Evolutionary conservation across 1,284 basidiomycete species (phyloP).

Genomic region (Ustanciosporium gigantosporum): DNA sequence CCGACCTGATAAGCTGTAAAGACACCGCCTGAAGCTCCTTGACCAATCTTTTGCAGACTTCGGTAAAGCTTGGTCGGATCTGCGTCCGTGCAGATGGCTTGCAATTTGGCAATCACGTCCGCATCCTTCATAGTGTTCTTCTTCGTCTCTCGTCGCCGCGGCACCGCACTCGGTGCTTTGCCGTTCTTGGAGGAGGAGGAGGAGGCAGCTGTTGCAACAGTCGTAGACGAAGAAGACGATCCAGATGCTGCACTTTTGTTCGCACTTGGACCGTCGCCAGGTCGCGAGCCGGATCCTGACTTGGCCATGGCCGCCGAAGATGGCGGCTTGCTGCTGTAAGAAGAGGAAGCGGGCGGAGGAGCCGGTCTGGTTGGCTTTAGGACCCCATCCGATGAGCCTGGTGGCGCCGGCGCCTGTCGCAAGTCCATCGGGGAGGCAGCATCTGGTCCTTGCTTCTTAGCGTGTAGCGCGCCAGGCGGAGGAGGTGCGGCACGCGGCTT

Average conservation of each 20-base stretch:
- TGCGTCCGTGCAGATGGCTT: constrained; percentile 93
- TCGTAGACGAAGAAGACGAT: constrained; percentile 2
- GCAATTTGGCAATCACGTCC: constrained; percentile 86
- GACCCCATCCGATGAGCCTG: constrained; percentile 8
- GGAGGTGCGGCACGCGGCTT: constrained; percentile 43
- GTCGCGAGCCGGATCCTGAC: not conserved
- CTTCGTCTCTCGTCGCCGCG: constrained; percentile 72
- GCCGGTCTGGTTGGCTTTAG: constrained; percentile 48
- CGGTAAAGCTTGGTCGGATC: constrained; percentile 93
- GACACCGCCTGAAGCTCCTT: constrained; percentile 95
- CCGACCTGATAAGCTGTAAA: constrained; percentile 97
- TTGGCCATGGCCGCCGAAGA: not conserved
- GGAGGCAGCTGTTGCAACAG: constrained; percentile 2
- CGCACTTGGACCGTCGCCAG: not conserved
- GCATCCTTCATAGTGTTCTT: constrained; percentile 75
- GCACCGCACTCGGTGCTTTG: constrained; percentile 61
- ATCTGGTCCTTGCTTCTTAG: constrained; percentile 4
- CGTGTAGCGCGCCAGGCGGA: constrained; percentile 24
- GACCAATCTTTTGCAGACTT: constrained; percentile 92
- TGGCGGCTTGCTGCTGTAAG: not conserved
- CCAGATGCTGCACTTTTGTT: constrained; percentile 2
- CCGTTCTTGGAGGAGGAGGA: constrained; percentile 5
- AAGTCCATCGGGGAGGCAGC: constrained; percentile 11
- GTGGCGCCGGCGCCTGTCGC: constrained; percentile 13
- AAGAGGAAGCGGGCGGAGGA: constrained; percentile 16